Base-by-base conservation (phyloP, 805 yeast species). In the Candida easanensis region DNA sequence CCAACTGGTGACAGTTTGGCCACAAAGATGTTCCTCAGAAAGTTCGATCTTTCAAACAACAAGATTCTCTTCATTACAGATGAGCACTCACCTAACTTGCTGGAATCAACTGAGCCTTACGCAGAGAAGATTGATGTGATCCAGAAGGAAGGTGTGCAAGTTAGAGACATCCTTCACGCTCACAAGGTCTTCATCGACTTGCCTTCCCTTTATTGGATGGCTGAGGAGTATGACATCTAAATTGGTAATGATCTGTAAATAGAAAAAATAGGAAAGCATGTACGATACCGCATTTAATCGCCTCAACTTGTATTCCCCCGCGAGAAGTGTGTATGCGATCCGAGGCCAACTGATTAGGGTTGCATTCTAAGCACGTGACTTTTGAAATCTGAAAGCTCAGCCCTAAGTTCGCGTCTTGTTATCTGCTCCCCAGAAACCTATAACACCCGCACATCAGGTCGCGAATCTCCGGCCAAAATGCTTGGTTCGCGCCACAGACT, bases 111-210 rank as follows among this genome's bases (percentile, higher is more conserved):
- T 9, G 77, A 73, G 38, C 58, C 63, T 36, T 71, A 69, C 54
- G 76, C 77, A 48, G 63, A 66, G 23, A 78, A 75, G 54, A 76
- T 86, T 35, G 83, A 75, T 46, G 79, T 89, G 26, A 65, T 85
- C 48, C 77, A 80, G 50, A 82, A 84, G 61, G 95, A 88, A 57
- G 84, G 83, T 18, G 78, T 88, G 28, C 86, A 84, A 60, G 91
- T 90, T 16, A 80, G 90, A 65, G 96, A 89, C 61, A 57, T 90
- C 39, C 75, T 90, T 49, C 84, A 80, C 65, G 91, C 97, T 13
- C 77, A 84, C 56, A 76, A 88, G 51, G 69, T 89, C 45, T 78
- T 79, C 53, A 76, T 89, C 46, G 96, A 88, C 64, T 68, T 77
- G 53, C 69, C 69, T 19, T 90, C 96, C 2, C 74, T 89, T 52